Evolutionary conservation across 176 grass and related monocot genomes (phyloP), one percentile per base, ranked within the genome.

Genomic region (Musa troglodytarum): DNA sequence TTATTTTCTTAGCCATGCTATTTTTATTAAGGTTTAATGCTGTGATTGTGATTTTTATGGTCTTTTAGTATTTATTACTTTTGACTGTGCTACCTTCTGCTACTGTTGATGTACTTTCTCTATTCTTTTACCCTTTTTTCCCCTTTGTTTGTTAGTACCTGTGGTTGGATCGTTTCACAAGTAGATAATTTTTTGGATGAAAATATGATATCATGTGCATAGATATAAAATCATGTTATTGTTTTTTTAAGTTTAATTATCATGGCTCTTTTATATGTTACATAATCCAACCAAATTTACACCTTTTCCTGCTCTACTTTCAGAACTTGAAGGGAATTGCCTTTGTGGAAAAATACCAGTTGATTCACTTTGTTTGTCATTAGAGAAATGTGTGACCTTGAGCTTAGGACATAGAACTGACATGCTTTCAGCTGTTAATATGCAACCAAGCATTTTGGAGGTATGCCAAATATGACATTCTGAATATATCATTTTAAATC

Each of bases 271-370:
- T 20, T 51, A 63, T 76, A 86, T 67, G 34, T 57, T 52, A 76
- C 77, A 51, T 74, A 34, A 65, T 63, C 62, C 84, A 77, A 70
- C 67, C 69, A 49, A 63, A 53, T 75, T 43, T 43, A 43, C 34
- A 25, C 63, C n/a, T 75, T 78, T 50, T 15, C 22, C 43, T 69
- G 85, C 79, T 83, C 13, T 53, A 24, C 28, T 74, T 57, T 52
- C 69, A 97, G 93, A 90, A 74, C 63, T 88, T 80, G 83, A 79
- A 88, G 93, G 93, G 49, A 81, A 90, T 71, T 97, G 87, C 79
- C 86, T 78, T 28, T 97, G 90, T 81, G 93, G 93, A 54, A 90
- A 87, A 66, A 88, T 97, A 85, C 87, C 87, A 19, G 80, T 90
- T 79, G 77, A 72, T 85, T 88, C 79, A 69, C 76, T 97, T 78